Evolutionary conservation across 169 alveolate species (phyloP).

Genomic region (Perkinsus olseni): DNA sequence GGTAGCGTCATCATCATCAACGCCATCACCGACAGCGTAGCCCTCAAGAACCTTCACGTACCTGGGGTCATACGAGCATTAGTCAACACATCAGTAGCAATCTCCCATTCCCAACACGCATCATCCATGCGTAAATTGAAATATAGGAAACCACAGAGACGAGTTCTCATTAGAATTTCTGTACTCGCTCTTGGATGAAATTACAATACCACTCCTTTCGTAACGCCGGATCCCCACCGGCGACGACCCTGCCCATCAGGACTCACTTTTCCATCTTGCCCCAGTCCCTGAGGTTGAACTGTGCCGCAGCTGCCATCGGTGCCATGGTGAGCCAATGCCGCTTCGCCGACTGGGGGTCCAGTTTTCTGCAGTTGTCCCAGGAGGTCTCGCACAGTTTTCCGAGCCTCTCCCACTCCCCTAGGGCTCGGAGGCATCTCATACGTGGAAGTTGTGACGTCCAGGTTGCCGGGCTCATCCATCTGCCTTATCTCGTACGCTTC

Average conservation of each 20-base stretch:
- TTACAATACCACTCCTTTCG: too few species aligned
- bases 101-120: too few species aligned
- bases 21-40: too few species aligned
- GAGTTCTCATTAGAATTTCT: too few species aligned
- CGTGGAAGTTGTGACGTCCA: constrained; percentile 27
- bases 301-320: constrained; percentile 13
- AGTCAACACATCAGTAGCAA: too few species aligned
- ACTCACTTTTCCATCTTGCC: background rate
- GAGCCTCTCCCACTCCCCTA: constrained; percentile 18
- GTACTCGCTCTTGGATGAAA: too few species aligned
- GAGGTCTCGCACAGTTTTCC: background rate
- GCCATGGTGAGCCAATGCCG: background rate
- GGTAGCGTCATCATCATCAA: too few species aligned
- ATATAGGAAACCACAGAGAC: too few species aligned
- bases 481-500: constrained; percentile 24
- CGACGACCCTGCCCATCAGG: background rate
- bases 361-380: background rate
- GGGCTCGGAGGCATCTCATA: constrained; percentile 20
- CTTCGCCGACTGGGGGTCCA: background rate
- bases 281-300: constrained; percentile 14
- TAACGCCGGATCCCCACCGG: too few species aligned
- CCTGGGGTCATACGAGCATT: too few species aligned
- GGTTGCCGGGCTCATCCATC: constrained; percentile 42
- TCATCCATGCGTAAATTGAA: too few species aligned
- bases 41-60: too few species aligned